These are phyloP conservation scores for Leishmania tarentolae DNA, from an alignment of 208 protist genomes.

Conservation along the genomic window DNA sequence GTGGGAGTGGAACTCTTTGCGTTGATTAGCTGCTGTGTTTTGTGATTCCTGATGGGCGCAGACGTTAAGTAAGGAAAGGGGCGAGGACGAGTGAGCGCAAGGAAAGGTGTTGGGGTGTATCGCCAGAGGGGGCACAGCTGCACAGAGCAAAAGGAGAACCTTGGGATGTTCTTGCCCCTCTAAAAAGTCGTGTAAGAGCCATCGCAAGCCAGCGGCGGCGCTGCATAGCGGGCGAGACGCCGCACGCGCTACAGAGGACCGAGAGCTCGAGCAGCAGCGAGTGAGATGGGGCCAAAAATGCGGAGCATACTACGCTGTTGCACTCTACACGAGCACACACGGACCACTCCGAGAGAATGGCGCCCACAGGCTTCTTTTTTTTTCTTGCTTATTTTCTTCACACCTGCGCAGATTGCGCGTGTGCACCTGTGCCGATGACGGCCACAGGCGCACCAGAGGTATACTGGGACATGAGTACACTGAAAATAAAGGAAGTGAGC, in stretches of 20 bases:
- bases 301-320: not conserved
- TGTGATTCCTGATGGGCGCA: not conserved
- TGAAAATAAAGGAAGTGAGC: not conserved
- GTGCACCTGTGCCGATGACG: not conserved
- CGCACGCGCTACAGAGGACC: not conserved
- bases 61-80: not conserved
- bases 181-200: not conserved
- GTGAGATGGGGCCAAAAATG: not conserved
- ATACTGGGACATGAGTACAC: not conserved
- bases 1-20: not conserved
- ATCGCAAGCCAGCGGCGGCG: not conserved
- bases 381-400: no score
- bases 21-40: not conserved
- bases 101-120: not conserved
- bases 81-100: not conserved
- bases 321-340: not conserved
- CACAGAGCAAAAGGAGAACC: not conserved
- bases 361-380: not conserved
- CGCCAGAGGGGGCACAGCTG: not conserved
- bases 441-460: not conserved
- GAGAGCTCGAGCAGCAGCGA: not conserved
- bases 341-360: not conserved
- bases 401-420: not conserved
- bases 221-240: not conserved
- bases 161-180: not conserved